A percentile compares a stretch with the other conserved stretches of the same genome.
phyloP scores from a whole-genome alignment of 2,329 filamentous ascomycete species.

The Epichloe aotearoae region DNA sequence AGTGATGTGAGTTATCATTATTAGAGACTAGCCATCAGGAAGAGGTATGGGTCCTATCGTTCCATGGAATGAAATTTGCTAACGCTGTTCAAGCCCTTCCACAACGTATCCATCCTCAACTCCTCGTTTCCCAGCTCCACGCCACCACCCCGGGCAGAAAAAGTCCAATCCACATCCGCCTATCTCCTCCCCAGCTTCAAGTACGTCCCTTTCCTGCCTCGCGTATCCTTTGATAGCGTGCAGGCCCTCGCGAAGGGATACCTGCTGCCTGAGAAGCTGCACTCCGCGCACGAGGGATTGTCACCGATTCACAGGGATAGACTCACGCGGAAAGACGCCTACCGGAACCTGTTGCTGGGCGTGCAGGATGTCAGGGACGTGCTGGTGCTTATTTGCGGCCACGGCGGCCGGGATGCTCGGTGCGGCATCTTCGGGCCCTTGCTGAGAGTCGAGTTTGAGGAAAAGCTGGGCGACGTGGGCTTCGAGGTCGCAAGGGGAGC shows the following conservation, averaged over 20 bases:
- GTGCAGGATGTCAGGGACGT: conserved; percentile 53
- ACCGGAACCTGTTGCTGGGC: conserved; percentile 35
- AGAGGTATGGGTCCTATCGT: no score
- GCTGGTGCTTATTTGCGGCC: conserved; percentile 77
- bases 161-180: conserved; percentile 45
- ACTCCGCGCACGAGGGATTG: conserved; percentile 46
- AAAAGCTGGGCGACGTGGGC: conserved; percentile 36
- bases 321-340: conserved; percentile 36
- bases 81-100: conserved; percentile 51
- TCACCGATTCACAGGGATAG: conserved; percentile 44
- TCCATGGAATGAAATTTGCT: not conserved
- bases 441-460: conserved; percentile 56
- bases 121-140: conserved; percentile 55
- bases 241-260: conserved; percentile 48
- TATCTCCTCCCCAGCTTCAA: conserved; percentile 76
- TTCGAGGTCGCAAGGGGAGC: conserved; percentile 33
- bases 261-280: conserved; percentile 48
- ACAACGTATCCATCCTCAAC: conserved; percentile 65
- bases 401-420: conserved; percentile 66
- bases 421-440: conserved; percentile 73
- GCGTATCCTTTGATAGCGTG: conserved; percentile 41
- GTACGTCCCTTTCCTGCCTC: conserved; percentile 60
- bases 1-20: conserved; percentile 42
- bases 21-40: no score
- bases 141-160: conserved; percentile 26